A percentile compares a stretch with the other conserved stretches of the same genome.
phyloP scores from a whole-genome alignment of 345 rosid genomes.

The Eutrema japonicum region DNA sequence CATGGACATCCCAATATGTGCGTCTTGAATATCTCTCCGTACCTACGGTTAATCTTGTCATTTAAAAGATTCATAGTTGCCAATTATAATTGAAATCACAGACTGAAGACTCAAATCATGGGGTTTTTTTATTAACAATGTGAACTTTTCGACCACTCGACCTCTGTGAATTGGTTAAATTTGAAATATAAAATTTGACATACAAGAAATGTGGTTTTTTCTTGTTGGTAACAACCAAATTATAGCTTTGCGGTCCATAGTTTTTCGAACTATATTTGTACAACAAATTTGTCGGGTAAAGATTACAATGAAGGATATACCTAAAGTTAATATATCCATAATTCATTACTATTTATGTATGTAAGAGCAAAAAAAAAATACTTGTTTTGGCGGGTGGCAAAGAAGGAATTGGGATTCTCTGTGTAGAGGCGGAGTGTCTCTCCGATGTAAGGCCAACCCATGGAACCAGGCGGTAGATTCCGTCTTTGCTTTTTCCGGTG shows the following conservation, averaged over 20 bases:
- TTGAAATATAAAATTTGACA: not conserved
- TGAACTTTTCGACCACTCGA: not conserved
- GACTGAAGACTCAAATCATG: not conserved
- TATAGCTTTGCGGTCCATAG: not conserved
- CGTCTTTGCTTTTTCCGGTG: constrained; percentile 44
- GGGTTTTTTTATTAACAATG: not conserved
- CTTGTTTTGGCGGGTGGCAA: constrained; percentile 76
- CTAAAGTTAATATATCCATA: not conserved
- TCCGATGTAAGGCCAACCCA: constrained; percentile 98
- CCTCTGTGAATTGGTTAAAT: not conserved
- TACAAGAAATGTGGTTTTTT: not conserved
- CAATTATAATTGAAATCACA: not conserved
- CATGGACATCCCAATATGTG: constrained; percentile 96
- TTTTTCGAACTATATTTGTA: not conserved
- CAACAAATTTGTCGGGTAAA: not conserved
- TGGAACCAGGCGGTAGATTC: constrained; percentile 83
- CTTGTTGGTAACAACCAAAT: not conserved
- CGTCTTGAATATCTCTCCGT: constrained; percentile 87
- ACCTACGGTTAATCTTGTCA: constrained; percentile 46
- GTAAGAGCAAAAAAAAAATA: constrained; percentile 34
- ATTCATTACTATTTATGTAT: not conserved
- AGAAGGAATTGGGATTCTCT: constrained; percentile 82
- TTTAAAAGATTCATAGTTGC: not conserved
- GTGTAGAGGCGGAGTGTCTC: constrained; percentile 88
- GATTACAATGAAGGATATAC: not conserved